Evolutionary conservation across 108 stramenopile genomes (phyloP).

Genomic region (Cyclotella atomus): DNA sequence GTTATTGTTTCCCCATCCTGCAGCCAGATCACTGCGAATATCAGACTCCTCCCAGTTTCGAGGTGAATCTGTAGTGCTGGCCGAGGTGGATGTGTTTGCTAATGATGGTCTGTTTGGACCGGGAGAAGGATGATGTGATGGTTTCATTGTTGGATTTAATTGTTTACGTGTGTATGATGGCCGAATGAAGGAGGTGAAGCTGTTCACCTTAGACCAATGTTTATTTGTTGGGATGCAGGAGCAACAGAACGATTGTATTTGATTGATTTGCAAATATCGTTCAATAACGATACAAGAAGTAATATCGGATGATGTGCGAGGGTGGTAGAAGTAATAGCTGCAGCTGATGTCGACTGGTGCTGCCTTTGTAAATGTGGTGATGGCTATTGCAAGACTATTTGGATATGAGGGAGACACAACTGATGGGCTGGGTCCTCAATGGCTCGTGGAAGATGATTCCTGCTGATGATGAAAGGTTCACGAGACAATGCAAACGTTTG

Average conservation of each 20-base stretch:
- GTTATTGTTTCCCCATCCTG: conserved; percentile 29
- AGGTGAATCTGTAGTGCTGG: conserved; percentile 3
- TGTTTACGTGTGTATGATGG: neutral
- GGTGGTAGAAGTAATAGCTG: too few species aligned
- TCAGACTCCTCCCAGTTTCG: conserved; percentile 32
- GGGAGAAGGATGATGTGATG: conserved; percentile 4
- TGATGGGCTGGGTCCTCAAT: too few species aligned
- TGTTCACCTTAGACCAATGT: neutral
- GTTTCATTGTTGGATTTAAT: conserved; percentile 5
- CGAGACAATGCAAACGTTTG: too few species aligned
- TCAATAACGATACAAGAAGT: too few species aligned
- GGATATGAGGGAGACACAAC: too few species aligned
- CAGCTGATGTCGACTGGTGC: too few species aligned
- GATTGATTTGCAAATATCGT: too few species aligned
- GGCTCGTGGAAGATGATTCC: too few species aligned
- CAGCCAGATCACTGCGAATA: conserved; percentile 32
- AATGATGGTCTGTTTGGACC: conserved; percentile 7
- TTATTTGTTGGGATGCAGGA: neutral
- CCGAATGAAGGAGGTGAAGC: neutral
- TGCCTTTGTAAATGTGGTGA: too few species aligned
- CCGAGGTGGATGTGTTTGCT: neutral
- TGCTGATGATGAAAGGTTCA: too few species aligned
- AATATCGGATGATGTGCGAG: too few species aligned
- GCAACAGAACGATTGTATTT: neutral
- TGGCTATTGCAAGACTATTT: too few species aligned